Base-by-base conservation (phyloP, 164 flowering plant species). In the Nelumbo lutea region DNA sequence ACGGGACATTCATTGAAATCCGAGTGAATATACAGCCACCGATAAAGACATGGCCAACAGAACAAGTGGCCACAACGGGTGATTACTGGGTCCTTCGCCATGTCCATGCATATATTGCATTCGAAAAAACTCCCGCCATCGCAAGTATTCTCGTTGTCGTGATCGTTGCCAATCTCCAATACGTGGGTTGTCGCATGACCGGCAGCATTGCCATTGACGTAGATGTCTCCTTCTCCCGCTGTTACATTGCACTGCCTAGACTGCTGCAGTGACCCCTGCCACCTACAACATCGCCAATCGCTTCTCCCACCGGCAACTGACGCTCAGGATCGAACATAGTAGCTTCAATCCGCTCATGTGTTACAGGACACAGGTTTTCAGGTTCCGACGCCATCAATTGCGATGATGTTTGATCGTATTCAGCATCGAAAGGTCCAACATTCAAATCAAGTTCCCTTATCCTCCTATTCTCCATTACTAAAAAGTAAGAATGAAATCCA, bases 61-160 rank as follows among this genome's bases (percentile, higher is more conserved):
- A 82, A 89, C 78, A 89, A 74, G 70, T 89, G 95, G 39, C 95
- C 95, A 69, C 95, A 89, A 48, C 81, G 80, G 1, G 95, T 89
- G 68, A 87, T 61, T 3, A 87, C 67, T 4, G 95, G 95, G 3
- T 89, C 90, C 51, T 62, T 79, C 3, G 94, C 91, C 70, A 77
- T 64, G 9, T 75, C 80, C 65, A 89, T 69, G 67, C 91, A 89
- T 69, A 86, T 77, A 72, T 87, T 83, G 59, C 95, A 89, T 67
- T 87, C 89, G 62, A 76, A 89, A 60, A 83, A 78, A 63, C 79
- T 71, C 59, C 84, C 78, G 6, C 67, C 27, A 27, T 27, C 59
- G 6, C 52, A 62, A 11, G 63, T 64, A 41, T 52, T 63, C 2
- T 44, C 70, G 42, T 58, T 45, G 46, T 68, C 78, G 9, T 47